phyloP scores from a whole-genome alignment of 116 monocot genomes.

The Papilionanthe hybrid region DNA sequence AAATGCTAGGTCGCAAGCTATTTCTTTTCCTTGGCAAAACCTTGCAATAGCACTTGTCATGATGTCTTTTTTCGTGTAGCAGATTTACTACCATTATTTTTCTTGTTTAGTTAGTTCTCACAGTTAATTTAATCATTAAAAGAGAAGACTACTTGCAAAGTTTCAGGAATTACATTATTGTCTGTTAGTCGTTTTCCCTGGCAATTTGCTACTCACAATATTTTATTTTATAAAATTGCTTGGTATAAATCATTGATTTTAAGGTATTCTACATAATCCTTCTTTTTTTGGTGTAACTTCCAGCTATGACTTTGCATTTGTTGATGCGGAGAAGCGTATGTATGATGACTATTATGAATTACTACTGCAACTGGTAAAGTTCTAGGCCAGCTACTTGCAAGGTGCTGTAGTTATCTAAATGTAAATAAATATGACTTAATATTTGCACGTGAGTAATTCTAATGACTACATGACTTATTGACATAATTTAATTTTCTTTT shows the following conservation, averaged over 20 bases:
- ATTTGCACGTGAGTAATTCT: too few species aligned
- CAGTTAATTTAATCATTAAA: background rate
- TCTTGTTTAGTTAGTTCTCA: background rate
- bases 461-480: too few species aligned
- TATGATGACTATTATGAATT: conserved; percentile 81
- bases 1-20: too few species aligned
- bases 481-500: too few species aligned
- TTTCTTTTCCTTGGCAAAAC: too few species aligned
- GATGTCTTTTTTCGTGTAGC: background rate
- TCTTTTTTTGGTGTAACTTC: conserved; percentile 1
- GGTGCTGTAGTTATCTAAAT: background rate
- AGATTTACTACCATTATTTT: background rate
- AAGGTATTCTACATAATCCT: background rate
- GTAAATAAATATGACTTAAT: background rate
- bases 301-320: conserved; percentile 98
- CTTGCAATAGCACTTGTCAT: background rate
- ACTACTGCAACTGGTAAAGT: conserved; percentile 70
- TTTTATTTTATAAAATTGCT: background rate
- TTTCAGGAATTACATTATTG: background rate
- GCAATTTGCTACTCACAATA: too few species aligned
- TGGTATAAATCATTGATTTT: background rate
- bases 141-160: background rate
- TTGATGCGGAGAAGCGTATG: conserved; percentile 91
- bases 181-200: background rate
- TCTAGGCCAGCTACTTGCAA: conserved; percentile 7